Evolutionary conservation across 208 protist species (phyloP).

Genomic region (Novymonas esmeraldas): DNA sequence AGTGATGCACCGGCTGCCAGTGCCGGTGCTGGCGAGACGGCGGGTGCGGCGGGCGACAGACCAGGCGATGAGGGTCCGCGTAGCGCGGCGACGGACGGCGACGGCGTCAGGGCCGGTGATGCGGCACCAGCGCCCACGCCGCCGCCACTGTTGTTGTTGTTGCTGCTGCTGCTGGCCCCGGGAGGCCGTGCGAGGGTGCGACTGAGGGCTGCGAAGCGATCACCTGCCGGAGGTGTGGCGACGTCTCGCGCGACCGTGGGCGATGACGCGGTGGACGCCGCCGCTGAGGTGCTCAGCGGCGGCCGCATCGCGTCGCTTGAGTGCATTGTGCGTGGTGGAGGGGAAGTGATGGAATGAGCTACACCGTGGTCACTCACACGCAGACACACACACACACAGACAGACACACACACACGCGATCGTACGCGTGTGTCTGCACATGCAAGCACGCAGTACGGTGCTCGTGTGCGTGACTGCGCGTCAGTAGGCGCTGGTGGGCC

Average conservation of each 20-base stretch:
- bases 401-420: not conserved
- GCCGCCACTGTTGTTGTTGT: not conserved
- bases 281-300: not conserved
- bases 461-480: not conserved
- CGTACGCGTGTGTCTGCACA: not conserved
- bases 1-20: constrained; percentile 20
- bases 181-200: constrained; percentile 14
- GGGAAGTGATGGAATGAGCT: not conserved
- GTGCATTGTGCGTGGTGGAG: not conserved
- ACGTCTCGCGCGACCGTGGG: not conserved
- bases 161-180: not conserved
- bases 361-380: not conserved
- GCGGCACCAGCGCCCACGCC: too few relatives aligned
- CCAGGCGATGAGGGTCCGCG: not conserved
- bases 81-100: too few relatives aligned
- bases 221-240: not conserved
- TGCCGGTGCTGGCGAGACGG: not conserved
- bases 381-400: not conserved
- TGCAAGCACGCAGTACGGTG: too few relatives aligned
- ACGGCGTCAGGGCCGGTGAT: too few relatives aligned
- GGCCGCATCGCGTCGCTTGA: too few relatives aligned
- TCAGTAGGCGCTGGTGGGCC: not conserved
- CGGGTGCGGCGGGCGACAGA: not conserved
- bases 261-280: not conserved
- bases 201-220: constrained; percentile 28